These are phyloP conservation scores for Zasmidium cellare DNA, from an alignment of 2,329 filamentous ascomycete genomes.

Conservation along the genomic window DNA sequence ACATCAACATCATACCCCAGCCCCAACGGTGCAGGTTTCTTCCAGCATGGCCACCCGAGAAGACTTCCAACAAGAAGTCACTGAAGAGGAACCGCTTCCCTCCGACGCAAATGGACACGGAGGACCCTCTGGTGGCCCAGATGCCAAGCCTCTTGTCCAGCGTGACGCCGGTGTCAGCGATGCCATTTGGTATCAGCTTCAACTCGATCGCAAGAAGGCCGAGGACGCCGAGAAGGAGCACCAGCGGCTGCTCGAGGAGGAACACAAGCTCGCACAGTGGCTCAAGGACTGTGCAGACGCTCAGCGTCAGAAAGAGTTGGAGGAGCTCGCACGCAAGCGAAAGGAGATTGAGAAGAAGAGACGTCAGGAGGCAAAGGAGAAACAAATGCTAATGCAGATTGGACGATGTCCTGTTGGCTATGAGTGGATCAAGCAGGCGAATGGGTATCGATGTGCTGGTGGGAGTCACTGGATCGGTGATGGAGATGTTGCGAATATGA, in stretches of 20 bases:
- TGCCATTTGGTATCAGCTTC: conserved; percentile 61
- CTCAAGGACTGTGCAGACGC: conserved; percentile 17
- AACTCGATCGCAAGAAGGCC: conserved; percentile 46
- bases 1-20: background rate
- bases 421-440: conserved; percentile 60
- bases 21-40: background rate
- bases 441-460: conserved; percentile 64
- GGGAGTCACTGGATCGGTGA: conserved; percentile 59
- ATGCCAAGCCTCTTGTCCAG: background rate
- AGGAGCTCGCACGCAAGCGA: conserved; percentile 16
- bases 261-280: conserved; percentile 23
- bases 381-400: conserved; percentile 50
- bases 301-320: conserved; percentile 12
- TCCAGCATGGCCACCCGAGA: too few species aligned
- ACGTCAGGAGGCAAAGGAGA: conserved; percentile 39
- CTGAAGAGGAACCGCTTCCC: too few species aligned
- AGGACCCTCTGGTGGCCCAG: background rate
- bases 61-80: too few species aligned
- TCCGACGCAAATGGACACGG: too few species aligned
- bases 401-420: conserved; percentile 60
- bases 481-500: conserved; percentile 9
- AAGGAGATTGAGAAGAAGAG: conserved; percentile 38
- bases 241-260: conserved; percentile 32
- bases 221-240: conserved; percentile 42
- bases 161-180: conserved; percentile 60